Evolutionary conservation across 164 flowering plant genomes (phyloP).

Genomic region (Tetrastigma voinierianum): DNA sequence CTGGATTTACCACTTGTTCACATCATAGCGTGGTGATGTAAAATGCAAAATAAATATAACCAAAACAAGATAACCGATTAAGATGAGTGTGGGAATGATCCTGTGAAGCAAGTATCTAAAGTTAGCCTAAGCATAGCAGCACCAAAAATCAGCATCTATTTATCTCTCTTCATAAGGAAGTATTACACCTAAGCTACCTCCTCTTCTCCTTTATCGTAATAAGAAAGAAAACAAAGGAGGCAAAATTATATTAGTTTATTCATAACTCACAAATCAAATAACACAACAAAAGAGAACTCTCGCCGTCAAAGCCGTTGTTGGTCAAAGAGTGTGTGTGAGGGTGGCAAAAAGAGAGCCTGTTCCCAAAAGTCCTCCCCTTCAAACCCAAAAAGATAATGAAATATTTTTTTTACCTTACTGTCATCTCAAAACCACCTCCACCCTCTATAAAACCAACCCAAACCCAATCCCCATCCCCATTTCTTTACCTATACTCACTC

Average conservation of each 20-base stretch:
- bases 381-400: background rate
- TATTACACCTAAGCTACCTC: too few species aligned
- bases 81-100: too few species aligned
- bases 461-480: conserved; percentile 24
- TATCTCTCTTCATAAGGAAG: too few species aligned
- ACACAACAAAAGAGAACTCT: conserved; percentile 17
- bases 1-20: too few species aligned
- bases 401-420: conserved; percentile 36
- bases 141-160: too few species aligned
- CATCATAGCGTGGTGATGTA: too few species aligned
- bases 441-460: conserved; percentile 27
- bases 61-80: too few species aligned
- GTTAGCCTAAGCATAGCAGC: too few species aligned
- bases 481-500: conserved; percentile 8
- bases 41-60: too few species aligned
- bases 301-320: conserved; percentile 42
- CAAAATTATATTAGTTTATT: background rate
- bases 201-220: background rate
- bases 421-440: conserved; percentile 40
- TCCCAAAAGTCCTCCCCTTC: background rate
- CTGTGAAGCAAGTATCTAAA: too few species aligned
- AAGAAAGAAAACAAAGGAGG: too few species aligned
- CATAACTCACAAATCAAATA: conserved; percentile 7
- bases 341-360: conserved; percentile 70
- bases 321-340: conserved; percentile 23